phyloP scores from a whole-genome alignment of 2,329 filamentous ascomycete genomes.

The Tolypocladium album region DNA sequence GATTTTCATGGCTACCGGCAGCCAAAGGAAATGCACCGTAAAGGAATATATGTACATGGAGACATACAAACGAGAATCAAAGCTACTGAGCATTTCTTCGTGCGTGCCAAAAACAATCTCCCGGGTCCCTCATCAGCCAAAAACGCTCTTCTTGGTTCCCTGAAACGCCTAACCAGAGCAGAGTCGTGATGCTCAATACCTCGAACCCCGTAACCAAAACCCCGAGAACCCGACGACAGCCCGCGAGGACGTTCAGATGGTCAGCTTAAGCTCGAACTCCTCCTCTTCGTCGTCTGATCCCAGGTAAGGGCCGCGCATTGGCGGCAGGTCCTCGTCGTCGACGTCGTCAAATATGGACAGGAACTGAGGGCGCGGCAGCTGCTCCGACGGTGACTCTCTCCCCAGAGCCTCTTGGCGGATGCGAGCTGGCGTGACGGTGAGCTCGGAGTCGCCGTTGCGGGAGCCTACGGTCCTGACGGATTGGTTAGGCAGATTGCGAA shows the following conservation, averaged over 20 bases:
- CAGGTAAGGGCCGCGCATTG: constrained; percentile 11
- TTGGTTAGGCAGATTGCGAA: constrained; percentile 6
- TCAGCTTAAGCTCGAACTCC: constrained; percentile 44
- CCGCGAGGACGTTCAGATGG: constrained; percentile 10
- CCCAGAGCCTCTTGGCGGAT: constrained; percentile 13
- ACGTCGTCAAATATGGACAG: constrained; percentile 48
- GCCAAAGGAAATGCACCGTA: not conserved
- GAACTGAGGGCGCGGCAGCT: constrained; percentile 36
- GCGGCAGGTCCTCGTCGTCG: constrained; percentile 25
- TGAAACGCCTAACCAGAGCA: not conserved
- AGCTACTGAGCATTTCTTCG: no score
- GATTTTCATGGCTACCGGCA: not conserved
- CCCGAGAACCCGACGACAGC: not conserved
- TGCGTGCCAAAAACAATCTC: no score
- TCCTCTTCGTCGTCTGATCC: constrained; percentile 37
- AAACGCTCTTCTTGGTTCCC: not conserved
- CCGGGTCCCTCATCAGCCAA: not conserved
- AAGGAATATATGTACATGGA: not conserved
- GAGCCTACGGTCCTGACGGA: constrained; percentile 6
- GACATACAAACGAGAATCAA: not conserved
- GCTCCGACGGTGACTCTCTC: constrained; percentile 5
- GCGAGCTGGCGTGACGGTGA: constrained; percentile 37
- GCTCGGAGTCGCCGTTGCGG: constrained; percentile 11
- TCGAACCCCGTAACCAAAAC: not conserved
- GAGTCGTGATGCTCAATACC: not conserved